These are phyloP conservation scores for Trichoderma polysporum DNA, from an alignment of 2,329 filamentous ascomycete species.

Conservation along the genomic window DNA sequence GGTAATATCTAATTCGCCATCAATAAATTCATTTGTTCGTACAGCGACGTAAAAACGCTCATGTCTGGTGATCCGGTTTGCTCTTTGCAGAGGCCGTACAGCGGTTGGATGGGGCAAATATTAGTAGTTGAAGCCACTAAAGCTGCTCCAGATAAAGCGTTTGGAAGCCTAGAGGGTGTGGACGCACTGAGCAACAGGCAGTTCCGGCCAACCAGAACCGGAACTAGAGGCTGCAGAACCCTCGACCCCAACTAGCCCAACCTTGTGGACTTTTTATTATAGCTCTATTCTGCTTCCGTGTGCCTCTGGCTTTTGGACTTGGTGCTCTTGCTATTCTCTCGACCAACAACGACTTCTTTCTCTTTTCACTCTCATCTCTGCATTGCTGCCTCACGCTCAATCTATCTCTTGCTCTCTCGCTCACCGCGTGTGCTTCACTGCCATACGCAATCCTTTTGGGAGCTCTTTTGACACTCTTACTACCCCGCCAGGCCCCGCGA, in stretches of 20 bases:
- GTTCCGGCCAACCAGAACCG: slow-evolving; percentile 7
- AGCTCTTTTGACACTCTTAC: slow-evolving; percentile 15
- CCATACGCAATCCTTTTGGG: not conserved
- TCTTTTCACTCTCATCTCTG: not conserved
- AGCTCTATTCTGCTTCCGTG: slow-evolving; percentile 11
- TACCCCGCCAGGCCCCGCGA: slow-evolving; percentile 41
- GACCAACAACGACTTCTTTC: not conserved
- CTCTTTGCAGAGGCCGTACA: not conserved
- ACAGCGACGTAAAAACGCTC: not conserved
- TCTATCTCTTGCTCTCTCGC: not conserved
- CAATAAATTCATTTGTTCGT: no score
- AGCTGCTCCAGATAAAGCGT: not conserved
- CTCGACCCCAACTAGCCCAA: slow-evolving; percentile 1
- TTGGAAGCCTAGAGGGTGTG: not conserved
- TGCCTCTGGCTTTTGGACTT: not conserved
- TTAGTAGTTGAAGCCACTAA: not conserved
- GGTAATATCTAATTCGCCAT: not conserved
- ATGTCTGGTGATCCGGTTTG: not conserved
- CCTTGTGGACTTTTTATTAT: slow-evolving; percentile 9
- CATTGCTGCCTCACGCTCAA: not conserved
- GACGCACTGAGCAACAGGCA: not conserved
- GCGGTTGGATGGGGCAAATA: not conserved
- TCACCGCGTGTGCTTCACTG: not conserved
- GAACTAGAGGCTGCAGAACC: not conserved
- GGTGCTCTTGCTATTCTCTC: slow-evolving; percentile 6